phyloP scores from a whole-genome alignment of 2,329 filamentous ascomycete species.

The Scedosporium boydii region DNA sequence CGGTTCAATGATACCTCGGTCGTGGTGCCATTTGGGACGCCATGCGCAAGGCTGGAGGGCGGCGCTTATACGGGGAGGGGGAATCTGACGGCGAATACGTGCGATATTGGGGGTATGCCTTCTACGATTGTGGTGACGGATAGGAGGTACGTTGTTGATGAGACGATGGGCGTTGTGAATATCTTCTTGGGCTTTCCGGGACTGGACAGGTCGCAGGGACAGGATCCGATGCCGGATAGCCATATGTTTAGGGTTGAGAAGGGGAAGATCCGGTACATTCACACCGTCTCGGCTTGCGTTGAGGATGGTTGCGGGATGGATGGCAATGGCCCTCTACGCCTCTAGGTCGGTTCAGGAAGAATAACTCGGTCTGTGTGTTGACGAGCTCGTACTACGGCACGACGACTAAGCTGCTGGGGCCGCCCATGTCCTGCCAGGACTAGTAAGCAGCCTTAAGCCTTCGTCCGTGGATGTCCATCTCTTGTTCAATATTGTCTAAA shows the following conservation, averaged over 20 bases:
- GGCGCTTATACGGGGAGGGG: conserved; percentile 20
- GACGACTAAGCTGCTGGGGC: too few species aligned
- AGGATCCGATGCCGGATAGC: conserved; percentile 7
- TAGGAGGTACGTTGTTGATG: conserved; percentile 16
- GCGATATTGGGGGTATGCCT: conserved; percentile 11
- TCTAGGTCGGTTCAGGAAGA: neutral
- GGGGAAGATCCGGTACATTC: conserved; percentile 9
- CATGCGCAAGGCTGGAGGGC: conserved; percentile 26
- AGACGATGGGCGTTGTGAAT: conserved; percentile 12
- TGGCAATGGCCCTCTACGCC: neutral
- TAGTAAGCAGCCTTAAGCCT: too few species aligned
- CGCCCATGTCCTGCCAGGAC: too few species aligned
- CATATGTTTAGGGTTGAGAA: conserved; percentile 10
- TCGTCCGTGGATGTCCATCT: too few species aligned
- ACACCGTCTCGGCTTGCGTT: conserved; percentile 10
- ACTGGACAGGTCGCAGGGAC: neutral
- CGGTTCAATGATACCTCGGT: conserved; percentile 26
- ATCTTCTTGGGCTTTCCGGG: conserved; percentile 8
- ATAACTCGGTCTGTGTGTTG: too few species aligned
- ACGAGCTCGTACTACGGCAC: too few species aligned
- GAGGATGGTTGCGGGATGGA: neutral
- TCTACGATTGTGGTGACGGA: conserved; percentile 13
- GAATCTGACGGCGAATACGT: conserved; percentile 1
- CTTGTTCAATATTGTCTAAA: too few species aligned
- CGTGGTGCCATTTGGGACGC: conserved; percentile 25